phyloP scores from a whole-genome alignment of 352 stramenopile species.

The Pythium dissotocum region DNA sequence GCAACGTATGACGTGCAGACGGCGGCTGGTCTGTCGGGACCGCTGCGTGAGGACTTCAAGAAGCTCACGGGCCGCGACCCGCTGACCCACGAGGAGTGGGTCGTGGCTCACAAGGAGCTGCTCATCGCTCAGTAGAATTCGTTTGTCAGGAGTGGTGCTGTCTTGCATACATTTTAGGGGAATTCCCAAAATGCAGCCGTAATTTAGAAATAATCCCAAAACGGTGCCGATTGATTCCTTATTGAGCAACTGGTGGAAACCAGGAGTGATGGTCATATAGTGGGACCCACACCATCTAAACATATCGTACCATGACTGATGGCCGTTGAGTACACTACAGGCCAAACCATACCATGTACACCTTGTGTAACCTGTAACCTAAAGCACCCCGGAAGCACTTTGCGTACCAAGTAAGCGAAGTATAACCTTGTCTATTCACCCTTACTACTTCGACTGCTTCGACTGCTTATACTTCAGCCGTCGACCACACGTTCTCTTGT shows the following conservation, averaged over 20 bases:
- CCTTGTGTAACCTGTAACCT: constrained; percentile 1
- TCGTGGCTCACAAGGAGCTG: too few relatives aligned
- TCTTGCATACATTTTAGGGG: too few relatives aligned
- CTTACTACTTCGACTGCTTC: too few relatives aligned
- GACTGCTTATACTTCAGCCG: too few relatives aligned
- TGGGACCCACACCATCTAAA: not conserved
- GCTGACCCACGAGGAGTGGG: constrained; percentile 18
- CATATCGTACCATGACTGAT: not conserved
- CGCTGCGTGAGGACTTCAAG: constrained; percentile 20
- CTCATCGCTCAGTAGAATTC: too few relatives aligned
- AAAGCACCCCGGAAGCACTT: not conserved
- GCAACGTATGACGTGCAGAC: constrained; percentile 29
- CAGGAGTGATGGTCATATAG: not conserved
- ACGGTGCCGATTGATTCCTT: not conserved
- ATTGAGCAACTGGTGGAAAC: constrained; percentile 1
- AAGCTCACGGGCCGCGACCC: constrained; percentile 27
- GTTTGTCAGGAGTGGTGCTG: too few relatives aligned
- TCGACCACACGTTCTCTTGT: too few relatives aligned
- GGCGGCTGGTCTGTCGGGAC: constrained; percentile 1
- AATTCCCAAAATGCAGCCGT: constrained; percentile 1
- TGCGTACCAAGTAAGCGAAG: too few relatives aligned
- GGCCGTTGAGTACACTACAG: not conserved
- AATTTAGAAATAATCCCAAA: not conserved
- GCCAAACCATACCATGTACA: not conserved
- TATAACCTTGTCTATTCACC: too few relatives aligned